Evolutionary conservation across 2,329 filamentous ascomycete genomes (phyloP).

Genomic region (Tolypocladium ovalisporum): DNA sequence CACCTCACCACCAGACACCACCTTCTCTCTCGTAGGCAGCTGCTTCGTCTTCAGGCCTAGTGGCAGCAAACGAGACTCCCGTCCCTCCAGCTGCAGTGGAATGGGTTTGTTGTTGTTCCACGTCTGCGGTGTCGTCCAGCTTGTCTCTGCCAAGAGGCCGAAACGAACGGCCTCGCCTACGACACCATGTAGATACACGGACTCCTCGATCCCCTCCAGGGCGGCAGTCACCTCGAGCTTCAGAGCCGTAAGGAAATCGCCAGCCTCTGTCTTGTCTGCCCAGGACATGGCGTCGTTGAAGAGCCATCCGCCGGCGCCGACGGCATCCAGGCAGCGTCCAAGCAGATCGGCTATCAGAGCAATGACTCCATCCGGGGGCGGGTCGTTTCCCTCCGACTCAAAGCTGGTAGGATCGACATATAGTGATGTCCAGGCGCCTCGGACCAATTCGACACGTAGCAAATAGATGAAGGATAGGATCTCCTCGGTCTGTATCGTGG

Average conservation of each 20-base stretch:
- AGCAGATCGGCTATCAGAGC: conserved; percentile 61
- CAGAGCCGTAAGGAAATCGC: conserved; percentile 54
- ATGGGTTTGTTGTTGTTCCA: conserved; percentile 31
- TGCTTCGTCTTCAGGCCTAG: conserved; percentile 57
- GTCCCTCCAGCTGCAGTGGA: conserved; percentile 27
- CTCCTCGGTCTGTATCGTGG: conserved; percentile 54
- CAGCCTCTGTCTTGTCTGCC: conserved; percentile 40
- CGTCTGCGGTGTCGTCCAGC: conserved; percentile 13
- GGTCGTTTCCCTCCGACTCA: conserved; percentile 27
- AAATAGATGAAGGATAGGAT: conserved; percentile 62
- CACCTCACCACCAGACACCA: conserved; percentile 59
- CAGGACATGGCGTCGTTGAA: conserved; percentile 44
- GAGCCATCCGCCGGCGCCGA: conserved; percentile 66
- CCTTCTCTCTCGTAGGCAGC: conserved; percentile 41
- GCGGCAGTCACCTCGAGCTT: conserved; percentile 60
- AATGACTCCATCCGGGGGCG: conserved; percentile 56
- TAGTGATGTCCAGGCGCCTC: conserved; percentile 64
- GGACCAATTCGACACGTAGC: conserved; percentile 60
- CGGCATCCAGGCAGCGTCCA: conserved; percentile 62
- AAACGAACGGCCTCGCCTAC: conserved; percentile 58
- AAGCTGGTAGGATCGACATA: conserved; percentile 51
- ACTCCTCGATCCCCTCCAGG: conserved; percentile 62
- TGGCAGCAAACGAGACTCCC: conserved; percentile 48
- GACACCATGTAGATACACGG: conserved; percentile 51
- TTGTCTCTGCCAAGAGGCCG: conserved; percentile 29